Evolutionary conservation across 2,329 filamentous ascomycete species (phyloP).

Genomic region (Iodosphaeria phyllophila): DNA sequence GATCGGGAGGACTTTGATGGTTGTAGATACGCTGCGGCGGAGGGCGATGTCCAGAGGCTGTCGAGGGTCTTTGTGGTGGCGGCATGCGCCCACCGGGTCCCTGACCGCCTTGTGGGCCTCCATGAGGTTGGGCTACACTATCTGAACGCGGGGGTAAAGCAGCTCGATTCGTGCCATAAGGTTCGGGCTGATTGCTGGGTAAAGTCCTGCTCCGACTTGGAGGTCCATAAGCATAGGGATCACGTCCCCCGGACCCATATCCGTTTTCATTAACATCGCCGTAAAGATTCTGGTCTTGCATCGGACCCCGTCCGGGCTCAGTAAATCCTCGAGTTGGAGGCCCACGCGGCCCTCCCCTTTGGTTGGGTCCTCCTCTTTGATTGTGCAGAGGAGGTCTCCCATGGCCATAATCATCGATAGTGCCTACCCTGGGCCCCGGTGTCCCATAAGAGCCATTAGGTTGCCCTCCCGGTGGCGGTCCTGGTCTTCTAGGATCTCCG

Average conservation of each 20-base stretch:
- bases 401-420: constrained; percentile 15
- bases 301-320: constrained; percentile 16
- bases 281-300: constrained; percentile 15
- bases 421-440: too few relatives aligned
- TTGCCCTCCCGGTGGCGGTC: constrained; percentile 14
- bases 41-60: constrained; percentile 31
- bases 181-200: constrained; percentile 26
- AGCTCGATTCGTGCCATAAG: constrained; percentile 18
- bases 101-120: too few relatives aligned
- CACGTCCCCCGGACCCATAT: constrained; percentile 13
- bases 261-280: constrained; percentile 17
- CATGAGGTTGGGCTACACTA: constrained; percentile 27
- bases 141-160: constrained; percentile 19
- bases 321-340: constrained; percentile 18
- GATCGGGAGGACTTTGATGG: constrained; percentile 19
- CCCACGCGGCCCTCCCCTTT: constrained; percentile 13
- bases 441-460: too few relatives aligned
- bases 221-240: constrained; percentile 25
- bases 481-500: constrained; percentile 10
- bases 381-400: constrained; percentile 15
- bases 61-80: constrained; percentile 36
- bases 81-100: constrained; percentile 24
- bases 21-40: constrained; percentile 33
- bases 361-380: constrained; percentile 11
- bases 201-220: constrained; percentile 43